Percentiles rank a stretch among this genome's conserved stretches.
Evolutionary conservation across 345 rosid genomes (phyloP).

Genomic region (Populus alba): DNA sequence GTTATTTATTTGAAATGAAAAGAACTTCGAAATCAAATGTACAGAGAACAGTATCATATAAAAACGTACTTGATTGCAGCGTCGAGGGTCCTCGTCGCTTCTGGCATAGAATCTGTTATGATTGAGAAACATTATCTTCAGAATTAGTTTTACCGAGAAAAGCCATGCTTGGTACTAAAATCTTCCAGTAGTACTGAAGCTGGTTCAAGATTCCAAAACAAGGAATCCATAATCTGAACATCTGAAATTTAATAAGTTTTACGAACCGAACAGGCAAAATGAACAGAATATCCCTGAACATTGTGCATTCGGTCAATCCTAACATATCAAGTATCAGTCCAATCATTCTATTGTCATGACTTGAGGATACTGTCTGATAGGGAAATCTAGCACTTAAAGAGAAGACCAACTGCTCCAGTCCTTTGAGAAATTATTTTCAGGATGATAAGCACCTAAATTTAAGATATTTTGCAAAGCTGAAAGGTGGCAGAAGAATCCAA

Average conservation of each 20-base stretch:
- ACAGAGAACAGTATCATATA: not conserved
- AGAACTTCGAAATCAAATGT: not conserved
- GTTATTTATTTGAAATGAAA: not conserved
- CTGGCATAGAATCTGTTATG: conserved; percentile 53
- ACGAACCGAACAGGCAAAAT: too few species aligned
- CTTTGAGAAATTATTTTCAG: not conserved
- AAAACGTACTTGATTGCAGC: conserved; percentile 57
- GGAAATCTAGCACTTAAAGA: not conserved
- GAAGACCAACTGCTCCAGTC: not conserved
- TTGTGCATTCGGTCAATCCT: not conserved
- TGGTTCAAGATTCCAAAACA: not conserved
- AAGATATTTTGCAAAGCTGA: not conserved
- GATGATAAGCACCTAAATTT: not conserved
- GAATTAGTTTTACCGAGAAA: not conserved
- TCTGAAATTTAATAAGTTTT: too few species aligned
- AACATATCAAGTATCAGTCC: not conserved
- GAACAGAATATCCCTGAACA: not conserved
- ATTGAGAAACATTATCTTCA: not conserved
- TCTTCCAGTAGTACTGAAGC: too few species aligned
- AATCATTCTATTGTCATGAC: too few species aligned
- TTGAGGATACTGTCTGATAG: too few species aligned
- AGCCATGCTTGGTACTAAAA: not conserved
- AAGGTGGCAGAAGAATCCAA: not conserved
- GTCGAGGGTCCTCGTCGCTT: conserved; percentile 54
- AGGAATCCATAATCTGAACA: not conserved